These are phyloP conservation scores for Massariosphaeria phaeospora DNA, from an alignment of 495 filamentous ascomycete species.

Conservation along the genomic window DNA sequence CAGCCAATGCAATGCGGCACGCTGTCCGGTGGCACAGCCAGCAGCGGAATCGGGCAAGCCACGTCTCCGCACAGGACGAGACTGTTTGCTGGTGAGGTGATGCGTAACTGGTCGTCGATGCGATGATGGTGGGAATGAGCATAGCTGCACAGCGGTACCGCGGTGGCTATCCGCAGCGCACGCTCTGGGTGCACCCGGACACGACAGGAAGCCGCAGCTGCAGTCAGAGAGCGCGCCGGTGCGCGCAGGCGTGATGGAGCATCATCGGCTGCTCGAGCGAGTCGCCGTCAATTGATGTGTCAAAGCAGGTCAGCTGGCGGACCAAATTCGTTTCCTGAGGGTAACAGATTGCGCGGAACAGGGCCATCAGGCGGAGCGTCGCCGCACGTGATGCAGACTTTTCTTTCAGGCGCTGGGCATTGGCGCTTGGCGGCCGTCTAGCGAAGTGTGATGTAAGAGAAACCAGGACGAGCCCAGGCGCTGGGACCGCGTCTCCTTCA, in stretches of 20 bases:
- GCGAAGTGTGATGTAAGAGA: conserved; percentile 5
- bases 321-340: too few relatives aligned
- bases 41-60: not conserved
- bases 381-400: conserved; percentile 5
- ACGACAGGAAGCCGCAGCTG: not conserved
- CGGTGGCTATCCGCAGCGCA: too few relatives aligned
- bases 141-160: too few relatives aligned
- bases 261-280: not conserved
- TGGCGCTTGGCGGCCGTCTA: not conserved
- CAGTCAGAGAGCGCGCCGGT: not conserved
- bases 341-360: too few relatives aligned
- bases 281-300: conserved; percentile 13
- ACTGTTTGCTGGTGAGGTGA: not conserved
- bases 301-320: conserved; percentile 10
- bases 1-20: conserved; percentile 10
- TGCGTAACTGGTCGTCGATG: not conserved
- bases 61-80: not conserved
- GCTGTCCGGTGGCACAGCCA: not conserved
- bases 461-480: conserved; percentile 2
- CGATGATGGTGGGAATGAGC: too few relatives aligned
- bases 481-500: conserved; percentile 6
- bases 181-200: too few relatives aligned
- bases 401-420: conserved; percentile 10
- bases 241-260: not conserved
- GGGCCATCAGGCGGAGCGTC: conserved; percentile 11